A percentile compares a stretch with the other conserved stretches of the same genome.
Evolutionary conservation across 805 yeast genomes (phyloP).

Genomic region (Diddensiella caesifluorescens): DNA sequence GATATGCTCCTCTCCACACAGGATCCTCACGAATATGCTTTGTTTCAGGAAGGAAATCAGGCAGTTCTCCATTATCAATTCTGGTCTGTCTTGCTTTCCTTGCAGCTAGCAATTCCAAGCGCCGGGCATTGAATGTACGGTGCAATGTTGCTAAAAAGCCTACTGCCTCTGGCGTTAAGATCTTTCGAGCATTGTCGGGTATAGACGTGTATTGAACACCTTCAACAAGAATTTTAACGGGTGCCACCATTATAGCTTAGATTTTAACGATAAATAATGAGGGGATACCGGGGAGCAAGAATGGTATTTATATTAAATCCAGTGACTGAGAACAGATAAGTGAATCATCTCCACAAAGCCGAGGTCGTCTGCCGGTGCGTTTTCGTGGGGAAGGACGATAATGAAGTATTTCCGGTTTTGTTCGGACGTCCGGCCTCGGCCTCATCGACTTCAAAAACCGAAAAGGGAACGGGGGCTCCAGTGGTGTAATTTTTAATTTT

Average conservation of each 20-base stretch:
- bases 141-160: slow-evolving; percentile 64
- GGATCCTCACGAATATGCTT: slow-evolving; percentile 56
- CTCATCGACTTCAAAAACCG: neutral
- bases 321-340: no score
- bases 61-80: slow-evolving; percentile 58
- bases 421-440: slow-evolving; percentile 1
- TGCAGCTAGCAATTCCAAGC: slow-evolving; percentile 50
- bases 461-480: neutral
- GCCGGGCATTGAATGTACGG: slow-evolving; percentile 53
- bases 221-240: slow-evolving; percentile 26
- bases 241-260: slow-evolving; percentile 20
- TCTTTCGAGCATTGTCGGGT: slow-evolving; percentile 45
- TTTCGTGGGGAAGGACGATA: slow-evolving; percentile 1
- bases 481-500: no score
- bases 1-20: slow-evolving; percentile 65
- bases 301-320: neutral
- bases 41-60: slow-evolving; percentile 67
- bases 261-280: neutral
- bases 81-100: slow-evolving; percentile 50
- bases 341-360: neutral
- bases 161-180: slow-evolving; percentile 56
- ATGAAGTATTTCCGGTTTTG: neutral
- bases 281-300: neutral
- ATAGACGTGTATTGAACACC: slow-evolving; percentile 55
- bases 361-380: slow-evolving; percentile 1